phyloP scores from a whole-genome alignment of 495 filamentous ascomycete genomes.

The Bacidia rubella region DNA sequence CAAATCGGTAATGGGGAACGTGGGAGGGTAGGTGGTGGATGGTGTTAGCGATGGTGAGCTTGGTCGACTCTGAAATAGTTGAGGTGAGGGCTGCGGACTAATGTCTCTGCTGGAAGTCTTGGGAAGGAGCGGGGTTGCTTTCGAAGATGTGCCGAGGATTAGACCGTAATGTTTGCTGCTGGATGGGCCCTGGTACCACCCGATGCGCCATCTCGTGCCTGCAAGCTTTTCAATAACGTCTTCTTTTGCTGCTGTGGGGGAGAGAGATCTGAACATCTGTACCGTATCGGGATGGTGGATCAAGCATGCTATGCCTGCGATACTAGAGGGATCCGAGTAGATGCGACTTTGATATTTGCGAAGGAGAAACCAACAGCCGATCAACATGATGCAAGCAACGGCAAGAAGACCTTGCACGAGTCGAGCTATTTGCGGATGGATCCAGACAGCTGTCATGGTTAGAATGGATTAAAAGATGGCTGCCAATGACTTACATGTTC shows the following conservation, averaged over 20 bases:
- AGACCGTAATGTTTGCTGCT: not conserved
- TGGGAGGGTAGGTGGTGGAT: conserved; percentile 15
- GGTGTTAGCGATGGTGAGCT: not conserved
- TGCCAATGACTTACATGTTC: not conserved
- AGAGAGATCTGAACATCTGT: conserved; percentile 3
- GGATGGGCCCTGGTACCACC: not conserved
- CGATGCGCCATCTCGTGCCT: not conserved
- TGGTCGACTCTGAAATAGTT: not conserved
- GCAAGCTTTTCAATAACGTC: not conserved
- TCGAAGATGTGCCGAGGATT: not conserved
- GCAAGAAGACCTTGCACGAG: not conserved
- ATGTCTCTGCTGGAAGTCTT: too few relatives aligned
- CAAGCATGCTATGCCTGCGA: conserved; percentile 24
- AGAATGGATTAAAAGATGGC: not conserved
- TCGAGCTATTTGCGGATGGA: not conserved
- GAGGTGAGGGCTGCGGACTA: too few relatives aligned
- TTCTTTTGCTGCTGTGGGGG: not conserved
- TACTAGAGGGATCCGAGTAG: conserved; percentile 27
- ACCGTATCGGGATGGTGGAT: conserved; percentile 20
- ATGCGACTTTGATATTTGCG: conserved; percentile 17
- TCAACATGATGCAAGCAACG: not conserved
- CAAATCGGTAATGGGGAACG: not conserved
- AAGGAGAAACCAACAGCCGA: not conserved
- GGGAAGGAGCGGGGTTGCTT: too few relatives aligned
- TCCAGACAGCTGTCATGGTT: not conserved